Percentiles rank a stretch among this genome's conserved stretches.
These are phyloP conservation scores for Sphaerosporella brunnea DNA, from an alignment of 495 filamentous ascomycete species.

Conservation along the genomic window DNA sequence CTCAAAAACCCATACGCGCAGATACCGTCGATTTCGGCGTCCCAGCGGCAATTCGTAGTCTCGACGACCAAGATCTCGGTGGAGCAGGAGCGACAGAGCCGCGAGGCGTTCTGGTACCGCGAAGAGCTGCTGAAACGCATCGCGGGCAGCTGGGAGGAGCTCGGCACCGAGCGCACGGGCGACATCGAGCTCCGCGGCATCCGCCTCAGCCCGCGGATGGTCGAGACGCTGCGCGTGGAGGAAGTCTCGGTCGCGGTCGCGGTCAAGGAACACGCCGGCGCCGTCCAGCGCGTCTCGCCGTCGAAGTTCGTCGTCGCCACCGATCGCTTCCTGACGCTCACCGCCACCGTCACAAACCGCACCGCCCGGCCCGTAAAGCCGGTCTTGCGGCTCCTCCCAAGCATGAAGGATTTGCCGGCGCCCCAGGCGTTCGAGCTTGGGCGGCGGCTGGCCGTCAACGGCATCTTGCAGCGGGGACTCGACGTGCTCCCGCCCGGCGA, in stretches of 20 bases:
- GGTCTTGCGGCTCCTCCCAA: slow-evolving; percentile 58
- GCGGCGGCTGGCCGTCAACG: slow-evolving; percentile 69
- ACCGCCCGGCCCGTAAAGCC: slow-evolving; percentile 49
- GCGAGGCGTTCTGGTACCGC: slow-evolving; percentile 86
- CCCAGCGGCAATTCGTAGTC: slow-evolving; percentile 75
- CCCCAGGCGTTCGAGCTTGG: slow-evolving; percentile 65
- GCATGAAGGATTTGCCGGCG: slow-evolving; percentile 52
- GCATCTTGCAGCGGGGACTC: slow-evolving; percentile 58
- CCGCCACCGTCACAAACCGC: slow-evolving; percentile 52
- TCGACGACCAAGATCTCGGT: slow-evolving; percentile 59
- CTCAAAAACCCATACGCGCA: slow-evolving; percentile 56
- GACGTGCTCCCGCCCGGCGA: slow-evolving; percentile 40
- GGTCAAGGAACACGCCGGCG: slow-evolving; percentile 20
- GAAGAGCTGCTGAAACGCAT: slow-evolving; percentile 62
- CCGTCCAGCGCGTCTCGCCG: slow-evolving; percentile 12
- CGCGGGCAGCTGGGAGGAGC: slow-evolving; percentile 51
- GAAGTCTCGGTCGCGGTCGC: slow-evolving; percentile 56
- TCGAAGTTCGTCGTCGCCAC: slow-evolving; percentile 41
- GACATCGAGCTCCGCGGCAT: slow-evolving; percentile 57
- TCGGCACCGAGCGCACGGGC: slow-evolving; percentile 41
- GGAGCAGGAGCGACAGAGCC: slow-evolving; percentile 55
- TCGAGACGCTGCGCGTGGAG: slow-evolving; percentile 65
- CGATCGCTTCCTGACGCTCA: slow-evolving; percentile 54
- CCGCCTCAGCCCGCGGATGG: slow-evolving; percentile 57
- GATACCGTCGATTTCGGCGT: slow-evolving; percentile 64